Percentiles rank a stretch among this genome's conserved stretches.
These are phyloP conservation scores for Abelmoschus esculentus DNA, from an alignment of 345 rosid species.

Conservation along the genomic window DNA sequence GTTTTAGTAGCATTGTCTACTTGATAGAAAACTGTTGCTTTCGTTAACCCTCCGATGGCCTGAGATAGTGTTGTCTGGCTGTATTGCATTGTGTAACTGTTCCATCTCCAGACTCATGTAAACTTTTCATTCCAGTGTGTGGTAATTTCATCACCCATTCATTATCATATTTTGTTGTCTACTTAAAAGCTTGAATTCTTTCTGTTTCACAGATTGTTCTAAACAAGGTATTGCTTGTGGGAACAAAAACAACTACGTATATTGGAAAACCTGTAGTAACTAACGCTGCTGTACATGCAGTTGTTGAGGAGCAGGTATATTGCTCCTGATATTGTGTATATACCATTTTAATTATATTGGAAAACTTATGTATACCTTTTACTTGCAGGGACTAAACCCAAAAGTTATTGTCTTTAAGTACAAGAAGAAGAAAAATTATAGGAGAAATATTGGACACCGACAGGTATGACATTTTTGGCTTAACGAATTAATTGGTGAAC, in stretches of 20 bases:
- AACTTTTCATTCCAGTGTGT: not conserved
- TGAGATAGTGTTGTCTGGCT: not conserved
- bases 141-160: not conserved
- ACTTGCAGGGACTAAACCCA: conserved; percentile 63
- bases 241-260: conserved; percentile 74
- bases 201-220: conserved; percentile 49
- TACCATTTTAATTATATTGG: not conserved
- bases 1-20: not conserved
- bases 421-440: conserved; percentile 86
- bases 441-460: conserved; percentile 93
- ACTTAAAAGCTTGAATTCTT: conserved; percentile 3
- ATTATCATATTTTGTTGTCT: not conserved
- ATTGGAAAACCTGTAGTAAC: conserved; percentile 89
- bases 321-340: not conserved
- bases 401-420: conserved; percentile 90
- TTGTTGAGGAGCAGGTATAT: conserved; percentile 84
- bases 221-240: conserved; percentile 93
- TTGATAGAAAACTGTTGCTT: not conserved
- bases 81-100: not conserved
- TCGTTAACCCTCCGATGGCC: not conserved
- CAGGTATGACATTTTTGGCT: conserved; percentile 46
- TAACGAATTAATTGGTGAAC: not conserved
- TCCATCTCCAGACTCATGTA: not conserved
- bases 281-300: conserved; percentile 91
- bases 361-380: not conserved